phyloP scores from a whole-genome alignment of 768 basidiomycete genomes.

The Pseudohyphozyma bogoriensis region DNA sequence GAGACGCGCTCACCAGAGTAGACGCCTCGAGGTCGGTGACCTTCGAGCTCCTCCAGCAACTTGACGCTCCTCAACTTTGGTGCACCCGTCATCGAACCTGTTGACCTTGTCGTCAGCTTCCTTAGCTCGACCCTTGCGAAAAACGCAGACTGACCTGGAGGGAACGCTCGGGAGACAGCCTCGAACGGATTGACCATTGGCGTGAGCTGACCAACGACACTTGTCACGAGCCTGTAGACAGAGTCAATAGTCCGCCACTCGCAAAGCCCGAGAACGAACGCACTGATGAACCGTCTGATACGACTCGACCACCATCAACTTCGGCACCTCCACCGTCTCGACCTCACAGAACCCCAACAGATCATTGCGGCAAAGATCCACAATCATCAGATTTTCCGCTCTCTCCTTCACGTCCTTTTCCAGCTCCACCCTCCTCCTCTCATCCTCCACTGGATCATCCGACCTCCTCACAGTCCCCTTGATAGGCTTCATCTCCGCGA shows the following conservation, averaged over 20 bases:
- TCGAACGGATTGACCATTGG: slow-evolving; percentile 55
- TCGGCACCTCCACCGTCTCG: slow-evolving; percentile 66
- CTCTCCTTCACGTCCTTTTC: slow-evolving; percentile 61
- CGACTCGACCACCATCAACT: slow-evolving; percentile 80
- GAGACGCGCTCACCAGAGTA: slow-evolving; percentile 51
- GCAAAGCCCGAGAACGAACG: background rate
- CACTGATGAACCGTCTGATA: slow-evolving; percentile 85
- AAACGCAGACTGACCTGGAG: slow-evolving; percentile 62
- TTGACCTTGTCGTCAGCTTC: background rate
- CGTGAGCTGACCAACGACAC: slow-evolving; percentile 62
- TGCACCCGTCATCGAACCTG: slow-evolving; percentile 95
- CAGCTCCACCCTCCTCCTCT: slow-evolving; percentile 54
- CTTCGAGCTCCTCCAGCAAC: slow-evolving; percentile 71
- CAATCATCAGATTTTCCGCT: slow-evolving; percentile 97
- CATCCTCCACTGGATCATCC: slow-evolving; percentile 47
- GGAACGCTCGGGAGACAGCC: slow-evolving; percentile 64
- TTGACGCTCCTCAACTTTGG: slow-evolving; percentile 91
- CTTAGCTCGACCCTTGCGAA: too few relatives aligned
- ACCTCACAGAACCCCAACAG: slow-evolving; percentile 66
- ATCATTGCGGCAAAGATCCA: slow-evolving; percentile 89
- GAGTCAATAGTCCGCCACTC: background rate
- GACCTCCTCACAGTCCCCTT: slow-evolving; percentile 68
- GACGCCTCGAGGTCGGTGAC: slow-evolving; percentile 52
- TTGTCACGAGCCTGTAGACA: slow-evolving; percentile 58
- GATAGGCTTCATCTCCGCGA: slow-evolving; percentile 81